Evolutionary conservation across 257 asterid species (phyloP), one percentile per base, ranked within the genome.

Genomic region (Solanum corneliomulleri): DNA sequence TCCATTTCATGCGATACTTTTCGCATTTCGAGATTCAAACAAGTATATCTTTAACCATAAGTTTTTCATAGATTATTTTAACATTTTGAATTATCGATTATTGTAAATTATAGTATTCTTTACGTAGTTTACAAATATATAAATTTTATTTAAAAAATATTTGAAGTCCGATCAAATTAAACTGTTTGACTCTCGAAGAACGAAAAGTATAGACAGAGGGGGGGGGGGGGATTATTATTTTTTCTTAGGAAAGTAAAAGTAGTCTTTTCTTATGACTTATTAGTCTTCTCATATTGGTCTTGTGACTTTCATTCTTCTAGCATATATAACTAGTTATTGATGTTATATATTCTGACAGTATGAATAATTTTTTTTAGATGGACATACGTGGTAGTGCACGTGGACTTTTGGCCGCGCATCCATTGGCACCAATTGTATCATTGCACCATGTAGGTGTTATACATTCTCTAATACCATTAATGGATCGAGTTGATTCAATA

Each of bases 361-460:
- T 33, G 81, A 45, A 45, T 20, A 52, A 15, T 44, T 4, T 87
- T 37, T 68, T 25, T 23, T 69, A 94, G 98, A 68, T 94, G 86
- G 99, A 96, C 49, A 91, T 96, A 72, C 88, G 95, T 12, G 97
- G 97, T 44, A 91, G 90, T 83, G 94, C 95, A 11, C 93, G 89
- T 9, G 98, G 99, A 14, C n/a, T 96, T 84, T 97, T 95, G 45
- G 91, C 98, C 9, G 96, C 98, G 9, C 99, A 96, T 71, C 97
- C 99, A 18, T 29, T 95, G 62, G 94, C 98, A 18, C 99, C 99
- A 2, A 85, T 96, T 4, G 93, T 96, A 78, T 92, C 98, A 0
- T 90, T 96, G 1, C 99, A 96, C 92, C 98, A 96, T 89, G 90
- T 96, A 11, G 98, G 92, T 90, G 89, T 91, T 84, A 90, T 96